phyloP scores from a whole-genome alignment of 1,284 basidiomycete species.

The Fomes fomentarius region DNA sequence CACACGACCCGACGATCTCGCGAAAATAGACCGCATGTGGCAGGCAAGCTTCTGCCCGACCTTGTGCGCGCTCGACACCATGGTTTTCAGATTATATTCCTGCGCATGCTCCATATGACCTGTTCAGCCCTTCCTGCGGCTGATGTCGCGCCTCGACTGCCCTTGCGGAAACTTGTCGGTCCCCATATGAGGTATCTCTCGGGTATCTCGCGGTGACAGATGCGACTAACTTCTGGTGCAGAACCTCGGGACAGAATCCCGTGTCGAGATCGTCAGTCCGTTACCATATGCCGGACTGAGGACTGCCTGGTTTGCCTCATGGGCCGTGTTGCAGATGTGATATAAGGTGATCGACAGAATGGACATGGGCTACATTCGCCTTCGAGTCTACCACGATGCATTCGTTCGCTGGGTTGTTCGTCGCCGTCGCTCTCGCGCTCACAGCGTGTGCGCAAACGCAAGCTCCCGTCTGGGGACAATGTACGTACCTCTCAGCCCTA shows the following conservation, averaged over 20 bases:
- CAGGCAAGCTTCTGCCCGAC: background rate
- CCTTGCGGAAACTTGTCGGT: conserved; percentile 10
- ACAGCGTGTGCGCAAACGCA: conserved; percentile 19
- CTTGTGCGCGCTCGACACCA: background rate
- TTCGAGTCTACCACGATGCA: conserved; percentile 9
- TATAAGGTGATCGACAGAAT: conserved; percentile 1
- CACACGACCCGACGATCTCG: conserved; percentile 18
- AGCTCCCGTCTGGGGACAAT: conserved; percentile 24
- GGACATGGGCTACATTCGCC: background rate
- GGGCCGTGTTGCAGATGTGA: background rate
- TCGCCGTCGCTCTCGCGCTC: conserved; percentile 17
- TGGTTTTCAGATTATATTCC: background rate
- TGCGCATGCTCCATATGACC: background rate
- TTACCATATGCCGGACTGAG: background rate
- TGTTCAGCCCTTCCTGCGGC: background rate
- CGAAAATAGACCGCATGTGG: conserved; percentile 24
- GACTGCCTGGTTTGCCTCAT: background rate
- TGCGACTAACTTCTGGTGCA: too few relatives aligned
- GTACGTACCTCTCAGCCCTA: conserved; percentile 13
- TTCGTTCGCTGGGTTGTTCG: conserved; percentile 15
- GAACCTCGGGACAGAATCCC: too few relatives aligned
- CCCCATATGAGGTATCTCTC: conserved; percentile 2
- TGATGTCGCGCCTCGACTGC: background rate
- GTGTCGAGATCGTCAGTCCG: background rate
- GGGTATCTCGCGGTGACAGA: too few relatives aligned